Evolutionary conservation across 2,329 filamentous ascomycete genomes (phyloP).

Genomic region (Fonsecaea pugnacius): DNA sequence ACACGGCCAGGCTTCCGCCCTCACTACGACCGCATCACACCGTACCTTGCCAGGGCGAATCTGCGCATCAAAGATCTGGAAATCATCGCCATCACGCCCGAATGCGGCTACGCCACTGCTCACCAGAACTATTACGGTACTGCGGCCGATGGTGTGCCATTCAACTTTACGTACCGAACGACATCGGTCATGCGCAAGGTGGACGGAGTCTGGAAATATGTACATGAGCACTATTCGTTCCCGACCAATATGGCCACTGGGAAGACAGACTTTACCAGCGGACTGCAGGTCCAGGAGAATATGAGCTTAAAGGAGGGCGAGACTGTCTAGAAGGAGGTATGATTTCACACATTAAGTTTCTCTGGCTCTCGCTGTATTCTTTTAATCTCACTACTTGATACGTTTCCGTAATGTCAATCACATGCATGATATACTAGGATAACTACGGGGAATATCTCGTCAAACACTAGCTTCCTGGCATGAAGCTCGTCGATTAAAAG

Average conservation of each 20-base stretch:
- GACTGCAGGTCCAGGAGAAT: neutral
- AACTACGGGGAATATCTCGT: neutral
- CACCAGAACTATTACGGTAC: slow-evolving; percentile 4
- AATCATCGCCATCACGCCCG: slow-evolving; percentile 7
- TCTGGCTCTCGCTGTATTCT: neutral
- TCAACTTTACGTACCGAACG: slow-evolving; percentile 11
- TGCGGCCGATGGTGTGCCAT: slow-evolving; percentile 2
- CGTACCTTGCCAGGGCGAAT: slow-evolving; percentile 7
- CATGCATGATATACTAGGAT: neutral
- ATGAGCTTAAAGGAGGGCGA: slow-evolving; percentile 5
- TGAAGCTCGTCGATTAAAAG: neutral
- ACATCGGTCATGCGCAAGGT: slow-evolving; percentile 9
- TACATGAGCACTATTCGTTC: slow-evolving; percentile 17
- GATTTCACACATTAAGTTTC: neutral
- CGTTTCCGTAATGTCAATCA: neutral
- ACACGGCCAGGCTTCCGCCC: neutral
- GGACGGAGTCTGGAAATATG: slow-evolving; percentile 8
- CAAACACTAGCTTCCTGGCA: neutral
- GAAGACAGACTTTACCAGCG: slow-evolving; percentile 31
- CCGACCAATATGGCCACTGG: slow-evolving; percentile 10
- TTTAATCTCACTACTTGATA: neutral
- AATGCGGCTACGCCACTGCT: slow-evolving; percentile 1
- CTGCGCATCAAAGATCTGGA: slow-evolving; percentile 8
- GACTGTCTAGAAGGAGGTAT: neutral
- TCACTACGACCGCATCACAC: slow-evolving; percentile 10